Base-by-base conservation (phyloP, 176 grass and related monocot genomes). In the Rhynchospora pubera region DNA sequence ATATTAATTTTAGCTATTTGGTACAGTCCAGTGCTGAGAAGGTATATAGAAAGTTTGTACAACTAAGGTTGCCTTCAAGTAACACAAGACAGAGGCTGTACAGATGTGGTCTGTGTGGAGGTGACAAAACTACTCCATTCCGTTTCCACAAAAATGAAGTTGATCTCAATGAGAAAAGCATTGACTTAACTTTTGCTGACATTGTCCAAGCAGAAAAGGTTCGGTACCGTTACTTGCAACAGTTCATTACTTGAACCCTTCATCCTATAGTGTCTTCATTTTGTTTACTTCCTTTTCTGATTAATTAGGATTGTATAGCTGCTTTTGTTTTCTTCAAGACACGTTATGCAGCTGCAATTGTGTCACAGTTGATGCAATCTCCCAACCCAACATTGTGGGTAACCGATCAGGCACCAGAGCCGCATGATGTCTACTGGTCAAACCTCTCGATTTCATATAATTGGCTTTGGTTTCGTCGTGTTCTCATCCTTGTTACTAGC, bases 291-390 rank as follows among this genome's bases (percentile, higher is more conserved):
- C 83, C 52, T 87, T 57, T 9, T 78, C 39, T 69, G 80, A 32
- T 65, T 47, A 15, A 86, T 77, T 84, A 97, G 91, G 92, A 92
- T 13, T 92, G 92, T 48, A 88, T 92, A 55, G 86, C 91, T 77
- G 94, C 94, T 42, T 91, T 97, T 66, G 90, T 97, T 57, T 97
- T 97, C 78, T 97, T 97, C 90, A 94, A 97, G 85, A 97, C 94
- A 74, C 94, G 94, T 1, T 97, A 94, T 69, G 94, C 92, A 26
- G 90, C 94, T 6, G 63, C 91, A 39, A 91, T 97, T 9, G 94
- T 91, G 18, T 91, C 91, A n/a, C 85, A 72, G 63, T 64, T 94
- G 64, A 87, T 97, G 67, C 94, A 94, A 50, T 91, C 94, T 52
- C 90, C 92, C 53, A 97, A 94, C 62, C 92, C 94, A 80, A 97